Evolutionary conservation across 176 grass and related monocot species (phyloP), one percentile per base, ranked within the genome.

Genomic region (Musa schizocarpa): DNA sequence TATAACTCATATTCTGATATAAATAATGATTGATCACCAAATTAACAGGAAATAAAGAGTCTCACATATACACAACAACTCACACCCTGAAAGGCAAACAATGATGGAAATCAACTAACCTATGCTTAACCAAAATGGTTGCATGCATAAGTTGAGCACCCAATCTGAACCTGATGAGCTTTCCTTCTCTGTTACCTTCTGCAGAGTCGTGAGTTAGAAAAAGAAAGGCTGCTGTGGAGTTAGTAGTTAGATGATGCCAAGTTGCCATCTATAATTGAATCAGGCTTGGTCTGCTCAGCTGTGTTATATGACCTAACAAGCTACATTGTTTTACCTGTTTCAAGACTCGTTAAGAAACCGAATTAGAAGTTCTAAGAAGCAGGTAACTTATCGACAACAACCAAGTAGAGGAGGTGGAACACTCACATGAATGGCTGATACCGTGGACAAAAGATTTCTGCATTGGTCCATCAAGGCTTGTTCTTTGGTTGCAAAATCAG

Each of bases 401-500:
- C 34, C 34, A 43, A 51, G 9, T 48, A 56, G 11, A 10, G 11
- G 34, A 51, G 67, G 71, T 66, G n/a, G 55, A 14, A 21, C 12
- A 76, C 86, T 99, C 87, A 94, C 95, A 29, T 99, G 88, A 82
- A 94, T 82, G 26, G 88, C 80, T 57, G 91, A 84, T 52, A 99
- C 88, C 2, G 66, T 83, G 76, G 95, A 92, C 76, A 94, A 75
- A 53, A 99, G 84, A 84, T 99, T 88, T 79, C 91, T 94, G 53
- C 88, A 99, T 81, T 99, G 91, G 11, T 95, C 82, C 86, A 94
- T 85, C 9, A 92, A 77, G 78, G 62, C 68, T 23, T 79, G 91
- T 52, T 99, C 95, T 86, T 94, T 78, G 1, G 51, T 80, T 7
- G 91, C 79, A 9, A 92, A 78, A 79, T 84, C 91, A 63, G 91